A percentile compares a stretch with the other conserved stretches of the same genome.
Conservation (phyloP, 805 yeast species). For the Teunomyces funiuensis region DNA sequence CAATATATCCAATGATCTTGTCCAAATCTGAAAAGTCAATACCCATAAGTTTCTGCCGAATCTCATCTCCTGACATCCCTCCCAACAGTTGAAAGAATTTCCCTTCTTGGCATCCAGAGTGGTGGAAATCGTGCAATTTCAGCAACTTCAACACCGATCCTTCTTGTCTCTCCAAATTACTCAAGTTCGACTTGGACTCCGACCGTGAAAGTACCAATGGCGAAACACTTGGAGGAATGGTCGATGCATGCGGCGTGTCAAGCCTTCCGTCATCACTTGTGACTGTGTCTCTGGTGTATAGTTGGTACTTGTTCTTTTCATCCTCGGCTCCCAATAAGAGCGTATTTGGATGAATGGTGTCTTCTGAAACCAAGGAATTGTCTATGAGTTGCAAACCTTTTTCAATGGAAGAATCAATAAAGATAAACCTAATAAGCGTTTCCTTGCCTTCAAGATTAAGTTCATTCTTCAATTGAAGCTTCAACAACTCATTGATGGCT, state of each 20-base stretch:
- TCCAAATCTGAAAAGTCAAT: slow-evolving; percentile 36
- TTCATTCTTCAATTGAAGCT: slow-evolving; percentile 53
- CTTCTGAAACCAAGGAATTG: slow-evolving; percentile 22
- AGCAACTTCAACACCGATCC: slow-evolving; percentile 41
- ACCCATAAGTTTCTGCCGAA: slow-evolving; percentile 31
- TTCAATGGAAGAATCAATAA: slow-evolving; percentile 67
- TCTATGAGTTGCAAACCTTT: slow-evolving; percentile 50
- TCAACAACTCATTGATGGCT: slow-evolving; percentile 51
- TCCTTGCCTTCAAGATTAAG: slow-evolving; percentile 74
- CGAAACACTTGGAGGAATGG: slow-evolving; percentile 11
- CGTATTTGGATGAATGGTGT: neutral
- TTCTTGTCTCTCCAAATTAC: slow-evolving; percentile 39
- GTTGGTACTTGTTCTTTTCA: slow-evolving; percentile 18
- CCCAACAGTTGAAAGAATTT: slow-evolving; percentile 13
- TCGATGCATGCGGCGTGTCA: neutral
- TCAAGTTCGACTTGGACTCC: slow-evolving; percentile 32
- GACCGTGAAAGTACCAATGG: slow-evolving; percentile 17
- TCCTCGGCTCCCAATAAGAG: slow-evolving; percentile 20
- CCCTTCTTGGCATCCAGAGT: slow-evolving; percentile 6
- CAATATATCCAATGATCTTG: slow-evolving; percentile 31
- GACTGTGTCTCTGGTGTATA: slow-evolving; percentile 7
- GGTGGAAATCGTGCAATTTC: slow-evolving; percentile 25
- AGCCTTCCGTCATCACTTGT: slow-evolving; percentile 5
- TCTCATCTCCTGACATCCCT: slow-evolving; percentile 37
- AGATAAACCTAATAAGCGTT: slow-evolving; percentile 62